phyloP scores from a whole-genome alignment of 225 moss, liverwort and hornwort species.

The Pseudoscleropodium purum region DNA sequence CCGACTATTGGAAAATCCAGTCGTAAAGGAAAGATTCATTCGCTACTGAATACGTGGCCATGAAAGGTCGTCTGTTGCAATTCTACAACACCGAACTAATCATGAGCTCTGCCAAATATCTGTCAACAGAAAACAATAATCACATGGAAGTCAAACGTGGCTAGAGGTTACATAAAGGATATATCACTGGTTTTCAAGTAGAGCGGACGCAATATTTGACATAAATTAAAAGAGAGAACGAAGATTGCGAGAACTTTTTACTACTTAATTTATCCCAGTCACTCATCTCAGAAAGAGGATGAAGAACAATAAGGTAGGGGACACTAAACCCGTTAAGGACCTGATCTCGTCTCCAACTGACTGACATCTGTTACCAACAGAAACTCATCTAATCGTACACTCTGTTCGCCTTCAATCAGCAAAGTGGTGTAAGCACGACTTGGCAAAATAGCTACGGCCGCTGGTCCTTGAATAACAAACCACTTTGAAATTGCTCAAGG shows the following conservation, averaged over 20 bases:
- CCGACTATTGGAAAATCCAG: constrained; percentile 28
- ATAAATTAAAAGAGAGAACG: background rate
- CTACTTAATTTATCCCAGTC: background rate
- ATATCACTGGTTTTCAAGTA: background rate
- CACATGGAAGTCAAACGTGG: background rate
- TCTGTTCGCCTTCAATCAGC: background rate
- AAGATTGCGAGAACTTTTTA: background rate
- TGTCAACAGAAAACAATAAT: constrained; percentile 4
- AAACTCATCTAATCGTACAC: background rate
- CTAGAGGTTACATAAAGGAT: background rate
- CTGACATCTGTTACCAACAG: background rate
- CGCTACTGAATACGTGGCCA: constrained; percentile 13
- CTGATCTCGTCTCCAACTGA: background rate
- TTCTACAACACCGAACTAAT: background rate
- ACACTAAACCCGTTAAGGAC: background rate
- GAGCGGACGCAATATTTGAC: background rate
- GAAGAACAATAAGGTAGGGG: background rate
- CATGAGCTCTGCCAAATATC: constrained; percentile 6
- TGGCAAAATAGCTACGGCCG: background rate
- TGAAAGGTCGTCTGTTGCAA: constrained; percentile 19
- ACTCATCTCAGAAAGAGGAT: background rate
- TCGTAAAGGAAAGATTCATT: constrained; percentile 15
- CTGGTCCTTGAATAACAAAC: background rate
- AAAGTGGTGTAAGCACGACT: background rate
- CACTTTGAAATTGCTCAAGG: background rate